These are phyloP conservation scores for Sporopachydermia lactativora DNA, from an alignment of 805 yeast species.

Conservation along the genomic window DNA sequence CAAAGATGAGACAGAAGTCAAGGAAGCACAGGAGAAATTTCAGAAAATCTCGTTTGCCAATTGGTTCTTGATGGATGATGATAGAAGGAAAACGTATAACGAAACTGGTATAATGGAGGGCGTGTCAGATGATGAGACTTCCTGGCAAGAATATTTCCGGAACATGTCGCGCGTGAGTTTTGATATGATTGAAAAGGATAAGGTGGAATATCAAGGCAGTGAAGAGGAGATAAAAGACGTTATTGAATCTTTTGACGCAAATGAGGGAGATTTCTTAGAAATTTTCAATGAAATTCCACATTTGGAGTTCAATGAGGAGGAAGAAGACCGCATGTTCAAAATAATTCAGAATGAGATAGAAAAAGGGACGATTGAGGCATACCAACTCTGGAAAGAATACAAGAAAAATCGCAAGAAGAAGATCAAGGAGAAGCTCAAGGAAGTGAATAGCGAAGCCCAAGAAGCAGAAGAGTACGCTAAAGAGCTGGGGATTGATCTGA, in stretches of 20 bases:
- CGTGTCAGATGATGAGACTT: conserved; percentile 25
- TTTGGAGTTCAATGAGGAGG: conserved; percentile 20
- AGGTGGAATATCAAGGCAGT: conserved; percentile 44
- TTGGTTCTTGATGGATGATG: conserved; percentile 45
- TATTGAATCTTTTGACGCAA: background rate
- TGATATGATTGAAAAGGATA: conserved; percentile 61
- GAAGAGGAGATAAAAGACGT: conserved; percentile 28
- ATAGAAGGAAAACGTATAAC: conserved; percentile 45
- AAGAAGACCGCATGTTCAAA: conserved; percentile 2
- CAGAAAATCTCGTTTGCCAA: conserved; percentile 67
- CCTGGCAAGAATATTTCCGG: conserved; percentile 46
- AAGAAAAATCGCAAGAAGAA: background rate
- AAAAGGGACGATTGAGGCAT: background rate
- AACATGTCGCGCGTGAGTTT: conserved; percentile 30
- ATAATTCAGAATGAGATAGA: background rate
- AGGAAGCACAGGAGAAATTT: conserved; percentile 28
- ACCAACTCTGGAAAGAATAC: background rate
- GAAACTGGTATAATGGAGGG: conserved; percentile 51
- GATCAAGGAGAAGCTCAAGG: background rate
- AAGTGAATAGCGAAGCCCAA: conserved; percentile 3
- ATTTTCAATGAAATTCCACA: conserved; percentile 6
- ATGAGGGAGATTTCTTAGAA: background rate
- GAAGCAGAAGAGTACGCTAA: conserved; percentile 4
- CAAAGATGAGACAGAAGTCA: conserved; percentile 17
- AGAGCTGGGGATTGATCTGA: background rate